phyloP scores from a whole-genome alignment of 306 rosid species.

The Cucurbita pepo region DNA sequence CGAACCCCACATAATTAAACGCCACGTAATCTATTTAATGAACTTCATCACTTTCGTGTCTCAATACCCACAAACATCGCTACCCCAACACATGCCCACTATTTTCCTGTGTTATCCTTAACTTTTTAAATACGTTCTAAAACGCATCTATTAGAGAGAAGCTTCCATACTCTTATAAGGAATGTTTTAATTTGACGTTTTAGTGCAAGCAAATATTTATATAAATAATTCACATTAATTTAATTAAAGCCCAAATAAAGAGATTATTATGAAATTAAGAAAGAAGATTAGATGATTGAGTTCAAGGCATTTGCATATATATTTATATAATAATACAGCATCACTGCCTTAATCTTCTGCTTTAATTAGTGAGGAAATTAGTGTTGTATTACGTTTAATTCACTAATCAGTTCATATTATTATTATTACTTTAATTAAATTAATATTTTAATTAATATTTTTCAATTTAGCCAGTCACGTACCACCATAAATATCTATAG shows the following conservation, averaged over 20 bases:
- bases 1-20: not conserved
- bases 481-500: not conserved
- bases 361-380: not conserved
- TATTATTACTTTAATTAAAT: not conserved
- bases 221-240: too few species aligned
- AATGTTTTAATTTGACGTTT: too few species aligned
- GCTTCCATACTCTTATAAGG: too few species aligned
- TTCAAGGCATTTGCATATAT: not conserved
- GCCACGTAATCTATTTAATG: not conserved
- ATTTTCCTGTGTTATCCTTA: not conserved
- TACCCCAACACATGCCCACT: not conserved
- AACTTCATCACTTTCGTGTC: not conserved
- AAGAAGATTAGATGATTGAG: not conserved
- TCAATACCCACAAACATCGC: slow-evolving; percentile 1
- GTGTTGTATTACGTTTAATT: not conserved
- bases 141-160: too few species aligned
- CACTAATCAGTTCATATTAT: not conserved
- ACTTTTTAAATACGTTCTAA: too few species aligned
- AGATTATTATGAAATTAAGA: not conserved
- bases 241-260: too few species aligned
- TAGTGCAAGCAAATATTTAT: too few species aligned
- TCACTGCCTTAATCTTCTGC: not conserved
- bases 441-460: not conserved
- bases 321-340: not conserved
- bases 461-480: not conserved